phyloP scores from a whole-genome alignment of 768 basidiomycete species.

The Serendipita vermifera region DNA sequence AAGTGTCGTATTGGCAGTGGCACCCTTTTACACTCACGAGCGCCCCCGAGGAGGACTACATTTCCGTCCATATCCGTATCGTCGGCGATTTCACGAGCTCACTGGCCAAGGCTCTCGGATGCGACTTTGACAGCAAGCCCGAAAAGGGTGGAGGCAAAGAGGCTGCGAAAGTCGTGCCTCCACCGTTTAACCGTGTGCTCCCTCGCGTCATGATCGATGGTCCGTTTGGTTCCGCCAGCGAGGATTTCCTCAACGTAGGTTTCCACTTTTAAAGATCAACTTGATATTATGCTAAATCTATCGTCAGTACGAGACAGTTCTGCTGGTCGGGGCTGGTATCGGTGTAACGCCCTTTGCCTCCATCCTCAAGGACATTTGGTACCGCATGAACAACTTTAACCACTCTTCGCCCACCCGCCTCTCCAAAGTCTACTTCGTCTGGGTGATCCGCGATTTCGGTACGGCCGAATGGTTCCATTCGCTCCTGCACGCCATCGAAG shows the following conservation, averaged over 20 bases:
- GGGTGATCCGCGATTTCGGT: constrained; percentile 91
- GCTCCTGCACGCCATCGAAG: constrained; percentile 82
- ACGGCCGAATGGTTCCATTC: constrained; percentile 91
- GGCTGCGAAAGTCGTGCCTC: constrained; percentile 42
- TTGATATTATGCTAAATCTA: background rate
- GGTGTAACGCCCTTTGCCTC: constrained; percentile 95
- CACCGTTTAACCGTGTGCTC: constrained; percentile 55
- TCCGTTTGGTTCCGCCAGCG: constrained; percentile 84
- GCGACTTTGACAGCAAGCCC: constrained; percentile 51
- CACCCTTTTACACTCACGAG: constrained; percentile 94
- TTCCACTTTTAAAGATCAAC: constrained; percentile 3
- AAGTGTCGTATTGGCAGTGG: constrained; percentile 92
- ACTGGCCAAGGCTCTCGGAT: constrained; percentile 69
- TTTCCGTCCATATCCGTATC: constrained; percentile 85
- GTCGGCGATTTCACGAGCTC: constrained; percentile 87
- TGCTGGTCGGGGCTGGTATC: constrained; percentile 89
- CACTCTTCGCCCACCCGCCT: constrained; percentile 63
- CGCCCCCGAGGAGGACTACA: constrained; percentile 90
- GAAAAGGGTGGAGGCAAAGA: constrained; percentile 40
- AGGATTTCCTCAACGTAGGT: constrained; percentile 63
- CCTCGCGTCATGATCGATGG: constrained; percentile 95
- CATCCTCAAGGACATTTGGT: constrained; percentile 90
- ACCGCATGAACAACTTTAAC: constrained; percentile 84
- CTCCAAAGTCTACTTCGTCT: constrained; percentile 86
- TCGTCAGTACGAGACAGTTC: constrained; percentile 55